Evolutionary conservation across 176 grass and related monocot species (phyloP), one percentile per base, ranked within the genome.

Genomic region (Themeda triandra): DNA sequence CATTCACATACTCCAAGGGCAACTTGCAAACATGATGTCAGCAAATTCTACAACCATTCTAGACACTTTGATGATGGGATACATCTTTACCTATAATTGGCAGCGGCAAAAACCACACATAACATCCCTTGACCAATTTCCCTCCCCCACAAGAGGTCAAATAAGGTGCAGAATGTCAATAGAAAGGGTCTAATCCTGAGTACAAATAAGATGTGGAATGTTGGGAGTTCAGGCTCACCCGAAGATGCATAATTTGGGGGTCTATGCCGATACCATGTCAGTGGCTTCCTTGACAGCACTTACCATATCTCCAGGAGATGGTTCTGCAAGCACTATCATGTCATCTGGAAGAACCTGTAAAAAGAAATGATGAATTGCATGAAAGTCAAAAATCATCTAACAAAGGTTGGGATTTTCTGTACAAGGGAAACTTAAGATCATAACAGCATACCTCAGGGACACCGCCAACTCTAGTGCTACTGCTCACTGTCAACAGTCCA

Each of bases 241-340:
- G 75, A 54, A 81, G 83, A 87, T 95, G 95, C 95, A 98, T 98
- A 75, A 82, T 72, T 77, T 95, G 85, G 19, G 95, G 92, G 89
- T 98, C 87, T 40, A 98, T 93, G 44, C 80, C 75, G 95, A 91
- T 71, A 98, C 87, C 91, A 93, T 95, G 69, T 85, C 70, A 31
- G 95, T 98, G 79, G 95, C 95, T 87, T 93, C 80, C 73, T 77
- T 84, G 41, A 95, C 69, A 80, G 92, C 95, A 73, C 64, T 53
- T 56, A 98, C 91, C 92, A 98, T 95, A 86, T 98, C 95, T 77
- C 82, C 69, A 73, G 92, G 95, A 75, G 83, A 80, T 51, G 95
- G 95, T 79, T 95, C 87, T 56, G 95, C 92, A 80, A 95, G 93
- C 58, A 98, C 92, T 91, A 98, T 82, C 95, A 98, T 98, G 87